A percentile compares a stretch with the other conserved stretches of the same genome.
Evolutionary conservation across 495 filamentous ascomycete genomes (phyloP).

Genomic region (Penicillium cinerascens): DNA sequence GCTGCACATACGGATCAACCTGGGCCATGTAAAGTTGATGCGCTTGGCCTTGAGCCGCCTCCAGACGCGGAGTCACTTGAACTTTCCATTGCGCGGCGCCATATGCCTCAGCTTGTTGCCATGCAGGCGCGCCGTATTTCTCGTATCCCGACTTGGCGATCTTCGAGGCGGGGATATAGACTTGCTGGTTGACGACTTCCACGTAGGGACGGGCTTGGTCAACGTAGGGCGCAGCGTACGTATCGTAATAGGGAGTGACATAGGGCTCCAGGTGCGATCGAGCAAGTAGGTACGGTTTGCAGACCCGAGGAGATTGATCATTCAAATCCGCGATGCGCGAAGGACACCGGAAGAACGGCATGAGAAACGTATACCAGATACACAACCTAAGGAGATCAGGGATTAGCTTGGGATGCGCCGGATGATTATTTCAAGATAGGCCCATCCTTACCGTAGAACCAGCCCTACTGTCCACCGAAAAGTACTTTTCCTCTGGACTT

Average conservation of each 20-base stretch:
- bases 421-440: neutral
- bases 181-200: slow-evolving; percentile 56
- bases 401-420: neutral
- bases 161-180: slow-evolving; percentile 62
- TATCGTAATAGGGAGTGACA: slow-evolving; percentile 79
- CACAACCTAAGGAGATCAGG: slow-evolving; percentile 52
- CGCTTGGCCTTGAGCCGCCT: slow-evolving; percentile 55
- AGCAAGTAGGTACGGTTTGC: slow-evolving; percentile 74
- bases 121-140: slow-evolving; percentile 73
- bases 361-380: slow-evolving; percentile 82
- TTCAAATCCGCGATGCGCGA: slow-evolving; percentile 60
- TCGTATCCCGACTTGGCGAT: slow-evolving; percentile 61
- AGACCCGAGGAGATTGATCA: slow-evolving; percentile 71
- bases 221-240: slow-evolving; percentile 79
- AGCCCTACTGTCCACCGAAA: slow-evolving; percentile 53
- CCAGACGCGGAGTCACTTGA: slow-evolving; percentile 68
- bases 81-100: slow-evolving; percentile 72
- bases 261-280: slow-evolving; percentile 69
- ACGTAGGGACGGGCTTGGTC: slow-evolving; percentile 74
- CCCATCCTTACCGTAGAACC: slow-evolving; percentile 55
- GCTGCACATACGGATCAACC: slow-evolving; percentile 71
- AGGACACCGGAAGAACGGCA: slow-evolving; percentile 79
- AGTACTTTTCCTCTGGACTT: slow-evolving; percentile 30
- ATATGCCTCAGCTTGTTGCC: slow-evolving; percentile 62
- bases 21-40: slow-evolving; percentile 63